Base-by-base conservation (phyloP, 768 basidiomycete species). In the Chlorophyllum brunneum region DNA sequence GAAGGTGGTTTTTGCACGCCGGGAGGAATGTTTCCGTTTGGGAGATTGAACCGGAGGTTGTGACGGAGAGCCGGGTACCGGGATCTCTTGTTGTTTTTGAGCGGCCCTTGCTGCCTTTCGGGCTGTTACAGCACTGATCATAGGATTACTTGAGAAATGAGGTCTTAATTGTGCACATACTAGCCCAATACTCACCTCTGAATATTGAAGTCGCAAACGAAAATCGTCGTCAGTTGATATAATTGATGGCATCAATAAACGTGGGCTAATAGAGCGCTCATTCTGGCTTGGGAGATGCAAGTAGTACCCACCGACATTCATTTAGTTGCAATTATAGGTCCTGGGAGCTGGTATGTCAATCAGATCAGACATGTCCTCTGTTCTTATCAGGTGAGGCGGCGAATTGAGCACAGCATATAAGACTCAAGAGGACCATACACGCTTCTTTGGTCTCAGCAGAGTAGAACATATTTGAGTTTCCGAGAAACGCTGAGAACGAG, bases 41-140 rank as follows among this genome's bases (percentile, higher is more conserved):
- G 73, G 65, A 4, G 66, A 55, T 1, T 67, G 30, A 20, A 36
- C 34, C 27, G 31, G 56, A 40, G 41, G 29, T 13, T 37, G n/a
- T 26, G 39, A 51, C 31, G 46, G 31, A 15, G 1, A 5, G 16
- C 4, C 27, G 8, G 56, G 48, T 30, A 59, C 13, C n/a, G 30
- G 16, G 23, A 31, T 16, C 40, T 56, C 39, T 24, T 37, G 39
- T n/a, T 9, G 22, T 57, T 63, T 48, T 45, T 39, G 61, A 23
- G 68, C 68, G 13, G 70, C 68, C 56, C 70, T 69, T 33, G 82
- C 74, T 4, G 82, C 83, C 60, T 82, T 87, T 29, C 87, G 77
- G 2, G 85, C 86, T 24, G 86, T 86, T 42, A 90, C 70, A 2
- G 87, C 86, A 60, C 85, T 87, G 45, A 88, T 70, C 86, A 87